Conservation (phyloP, 2,329 filamentous ascomycete genomes). For the Hymenoscyphus repandus region DNA sequence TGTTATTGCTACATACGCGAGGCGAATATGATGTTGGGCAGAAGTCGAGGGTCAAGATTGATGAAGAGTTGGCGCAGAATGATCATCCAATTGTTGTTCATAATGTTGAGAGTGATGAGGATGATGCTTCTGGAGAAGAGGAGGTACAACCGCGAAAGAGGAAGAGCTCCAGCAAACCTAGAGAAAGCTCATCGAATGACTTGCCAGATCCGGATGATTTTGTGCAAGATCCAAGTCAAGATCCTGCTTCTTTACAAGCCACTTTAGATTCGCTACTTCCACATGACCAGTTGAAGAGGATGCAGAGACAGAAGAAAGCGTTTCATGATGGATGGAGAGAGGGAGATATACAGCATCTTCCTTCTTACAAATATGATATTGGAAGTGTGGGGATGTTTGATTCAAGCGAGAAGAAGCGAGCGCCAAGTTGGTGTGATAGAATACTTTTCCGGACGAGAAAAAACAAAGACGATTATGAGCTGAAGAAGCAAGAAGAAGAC, state of each 20-base stretch:
- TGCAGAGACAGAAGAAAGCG: slow-evolving; percentile 69
- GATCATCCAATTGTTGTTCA: slow-evolving; percentile 45
- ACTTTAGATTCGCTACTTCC: slow-evolving; percentile 82
- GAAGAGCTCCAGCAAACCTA: slow-evolving; percentile 28
- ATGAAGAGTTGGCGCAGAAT: slow-evolving; percentile 37
- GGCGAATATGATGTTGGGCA: slow-evolving; percentile 65
- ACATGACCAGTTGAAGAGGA: slow-evolving; percentile 77
- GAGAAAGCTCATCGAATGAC: slow-evolving; percentile 34
- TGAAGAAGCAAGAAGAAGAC: slow-evolving; percentile 56
- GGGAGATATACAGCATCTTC: slow-evolving; percentile 80
- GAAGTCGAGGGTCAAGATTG: slow-evolving; percentile 27
- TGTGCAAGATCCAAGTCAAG: slow-evolving; percentile 60
- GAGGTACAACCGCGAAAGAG: slow-evolving; percentile 21
- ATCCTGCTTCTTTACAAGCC: slow-evolving; percentile 82
- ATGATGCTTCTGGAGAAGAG: slow-evolving; percentile 34
- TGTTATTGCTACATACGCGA: slow-evolving; percentile 76
- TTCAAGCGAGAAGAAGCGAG: slow-evolving; percentile 87
- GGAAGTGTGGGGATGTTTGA: slow-evolving; percentile 92
- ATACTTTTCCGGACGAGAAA: slow-evolving; percentile 78
- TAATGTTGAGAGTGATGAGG: slow-evolving; percentile 41
- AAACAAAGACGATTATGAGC: slow-evolving; percentile 63
- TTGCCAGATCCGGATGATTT: slow-evolving; percentile 64
- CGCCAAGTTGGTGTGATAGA: slow-evolving; percentile 95
- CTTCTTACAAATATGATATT: slow-evolving; percentile 96
- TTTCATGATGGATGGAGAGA: slow-evolving; percentile 93